Evolutionary conservation across 2,329 filamentous ascomycete species (phyloP).

Genomic region (Fusarium solani-melongenae): DNA sequence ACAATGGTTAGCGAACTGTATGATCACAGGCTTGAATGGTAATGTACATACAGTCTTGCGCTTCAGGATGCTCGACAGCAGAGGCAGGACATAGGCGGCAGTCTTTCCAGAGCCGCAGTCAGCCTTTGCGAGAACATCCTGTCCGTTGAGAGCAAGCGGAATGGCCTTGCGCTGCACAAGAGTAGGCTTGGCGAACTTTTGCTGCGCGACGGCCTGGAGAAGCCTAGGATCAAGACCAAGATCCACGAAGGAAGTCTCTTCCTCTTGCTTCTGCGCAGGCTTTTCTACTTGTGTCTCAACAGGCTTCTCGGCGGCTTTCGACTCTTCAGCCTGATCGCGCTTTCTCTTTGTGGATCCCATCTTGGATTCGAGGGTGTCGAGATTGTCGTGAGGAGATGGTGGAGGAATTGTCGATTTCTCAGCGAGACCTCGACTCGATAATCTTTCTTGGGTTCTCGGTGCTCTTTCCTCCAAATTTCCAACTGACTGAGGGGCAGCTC

Average conservation of each 20-base stretch:
- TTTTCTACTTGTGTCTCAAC: conserved; percentile 44
- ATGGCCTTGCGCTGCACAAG: conserved; percentile 88
- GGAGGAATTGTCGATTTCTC: conserved; percentile 36
- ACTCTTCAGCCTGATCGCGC: conserved; percentile 66
- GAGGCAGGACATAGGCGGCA: conserved; percentile 90
- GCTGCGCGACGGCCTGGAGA: conserved; percentile 84
- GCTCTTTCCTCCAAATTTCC: conserved; percentile 43
- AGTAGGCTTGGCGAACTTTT: conserved; percentile 89
- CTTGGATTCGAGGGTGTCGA: conserved; percentile 50
- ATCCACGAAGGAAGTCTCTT: conserved; percentile 73
- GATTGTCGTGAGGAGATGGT: conserved; percentile 19
- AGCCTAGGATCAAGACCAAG: conserved; percentile 87
- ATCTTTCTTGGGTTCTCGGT: conserved; percentile 27
- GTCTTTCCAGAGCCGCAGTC: conserved; percentile 98
- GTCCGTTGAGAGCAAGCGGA: conserved; percentile 85
- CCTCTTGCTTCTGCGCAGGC: conserved; percentile 33
- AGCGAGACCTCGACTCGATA: conserved; percentile 23
- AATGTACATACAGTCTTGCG: conserved; percentile 70
- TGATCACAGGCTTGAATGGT: background rate
- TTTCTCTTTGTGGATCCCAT: conserved; percentile 63
- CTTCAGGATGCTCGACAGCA: conserved; percentile 86
- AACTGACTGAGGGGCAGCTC: conserved; percentile 40
- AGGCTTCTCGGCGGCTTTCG: conserved; percentile 46
- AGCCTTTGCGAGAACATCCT: conserved; percentile 90
- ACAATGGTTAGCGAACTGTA: conserved; percentile 10